Base-by-base conservation (phyloP, 1,139 yeast genomes). In the Kodamaea derodonti region DNA sequence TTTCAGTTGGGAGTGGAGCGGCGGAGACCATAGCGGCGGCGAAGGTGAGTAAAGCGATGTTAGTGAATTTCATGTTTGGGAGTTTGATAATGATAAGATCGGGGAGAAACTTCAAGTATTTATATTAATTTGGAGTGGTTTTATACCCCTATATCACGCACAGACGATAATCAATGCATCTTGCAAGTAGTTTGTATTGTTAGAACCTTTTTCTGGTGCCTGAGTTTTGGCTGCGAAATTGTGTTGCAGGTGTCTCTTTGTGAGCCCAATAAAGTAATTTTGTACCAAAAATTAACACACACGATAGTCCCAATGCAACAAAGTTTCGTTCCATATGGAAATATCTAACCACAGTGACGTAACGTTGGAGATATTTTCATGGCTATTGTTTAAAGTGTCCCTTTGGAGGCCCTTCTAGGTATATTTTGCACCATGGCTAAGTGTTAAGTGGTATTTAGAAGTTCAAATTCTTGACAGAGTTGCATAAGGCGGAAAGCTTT, bases 11-110 rank as follows among this genome's bases (percentile, higher is more conserved):
- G 17, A 14, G 6, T 12, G 14, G 28, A 14, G 28, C 28, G 27
- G 42, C 45, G 28, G 43, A 36, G 29, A 39, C 22, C 9, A 18
- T 7, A 18, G 22, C 22, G 9, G 22, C 22, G 22, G 22, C 25
- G 13, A 23, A 13, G 3, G 44, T 29, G 16, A 42, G 28, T 28
- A 50, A 36, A 25, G 41, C 42, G 28, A 43, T 30, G 20, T 42
- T 27, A 16, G 48, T 34, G 32, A 44, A 35, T 37, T 38, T 41
- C 49, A 46, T 46, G 24, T 16, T 34, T 26, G 32, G 9, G 22
- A 7, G 22, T 18, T 18, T 18, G 22, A 18, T 18, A 9, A 18
- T 18, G 22, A n/a, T n/a, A 18, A 18, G 9, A 7, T 18, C 6
- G 9, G 9, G 9, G 22, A 18, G 22, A 18, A 7, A 18, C 9